Conservation (phyloP, 2,329 filamentous ascomycete genomes). For the Ophiostoma ips region DNA sequence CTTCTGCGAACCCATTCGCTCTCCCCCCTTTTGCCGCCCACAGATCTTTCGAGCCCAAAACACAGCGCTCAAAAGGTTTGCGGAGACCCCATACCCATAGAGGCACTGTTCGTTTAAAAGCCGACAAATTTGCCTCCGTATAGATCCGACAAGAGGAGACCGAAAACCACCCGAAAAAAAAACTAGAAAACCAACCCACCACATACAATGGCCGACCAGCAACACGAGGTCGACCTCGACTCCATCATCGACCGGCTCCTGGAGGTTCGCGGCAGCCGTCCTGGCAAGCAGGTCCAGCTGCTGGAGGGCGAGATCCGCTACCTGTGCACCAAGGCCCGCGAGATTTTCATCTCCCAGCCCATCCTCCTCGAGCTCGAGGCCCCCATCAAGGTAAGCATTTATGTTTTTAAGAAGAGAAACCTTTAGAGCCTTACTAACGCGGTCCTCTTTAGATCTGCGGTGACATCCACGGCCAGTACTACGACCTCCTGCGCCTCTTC, state of each 20-base stretch:
- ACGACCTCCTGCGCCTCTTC: slow-evolving; percentile 91
- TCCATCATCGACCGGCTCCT: slow-evolving; percentile 98
- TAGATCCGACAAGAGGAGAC: background rate
- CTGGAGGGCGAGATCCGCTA: slow-evolving; percentile 92
- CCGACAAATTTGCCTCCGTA: slow-evolving; percentile 1
- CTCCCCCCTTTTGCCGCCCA: slow-evolving; percentile 10
- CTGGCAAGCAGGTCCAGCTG: slow-evolving; percentile 96
- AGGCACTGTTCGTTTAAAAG: slow-evolving; percentile 6
- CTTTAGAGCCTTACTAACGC: background rate
- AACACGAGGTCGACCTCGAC: slow-evolving; percentile 91
- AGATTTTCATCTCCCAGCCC: slow-evolving; percentile 99
- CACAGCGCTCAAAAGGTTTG: slow-evolving; percentile 13
- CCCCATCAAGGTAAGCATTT: slow-evolving; percentile 80
- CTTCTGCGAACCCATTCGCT: background rate
- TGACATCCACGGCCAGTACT: slow-evolving; percentile 98
- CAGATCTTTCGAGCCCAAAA: slow-evolving; percentile 12
- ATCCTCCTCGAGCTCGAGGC: slow-evolving; percentile 95
- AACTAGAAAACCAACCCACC: background rate
- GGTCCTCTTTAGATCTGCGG: slow-evolving; percentile 88
- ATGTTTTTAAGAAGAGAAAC: too few relatives aligned
- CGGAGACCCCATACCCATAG: slow-evolving; percentile 11
- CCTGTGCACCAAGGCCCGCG: slow-evolving; percentile 94
- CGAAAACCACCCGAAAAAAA: slow-evolving; percentile 3
- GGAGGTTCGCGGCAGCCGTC: slow-evolving; percentile 93
- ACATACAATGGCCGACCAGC: slow-evolving; percentile 45